Percentiles rank a stretch among this genome's conserved stretches.
Evolutionary conservation across 805 yeast genomes (phyloP).

Genomic region (Metschnikowia shivogae): DNA sequence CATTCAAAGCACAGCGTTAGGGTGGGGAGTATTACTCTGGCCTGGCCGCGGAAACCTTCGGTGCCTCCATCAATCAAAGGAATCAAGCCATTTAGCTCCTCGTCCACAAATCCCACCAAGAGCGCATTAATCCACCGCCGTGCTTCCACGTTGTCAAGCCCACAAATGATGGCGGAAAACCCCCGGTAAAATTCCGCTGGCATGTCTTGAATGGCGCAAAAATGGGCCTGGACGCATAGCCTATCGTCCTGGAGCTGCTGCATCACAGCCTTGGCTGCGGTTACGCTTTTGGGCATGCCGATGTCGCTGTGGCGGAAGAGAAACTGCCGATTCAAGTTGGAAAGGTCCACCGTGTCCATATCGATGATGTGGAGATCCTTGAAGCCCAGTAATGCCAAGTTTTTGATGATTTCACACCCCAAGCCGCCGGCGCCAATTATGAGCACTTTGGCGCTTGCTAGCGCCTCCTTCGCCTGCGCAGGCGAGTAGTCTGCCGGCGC

Average conservation of each 20-base stretch:
- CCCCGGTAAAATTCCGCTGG: conserved; percentile 57
- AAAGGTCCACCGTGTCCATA: conserved; percentile 79
- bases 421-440: conserved; percentile 80
- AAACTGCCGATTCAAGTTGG: conserved; percentile 74
- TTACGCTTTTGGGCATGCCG: conserved; percentile 62
- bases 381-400: conserved; percentile 68
- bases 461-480: conserved; percentile 20
- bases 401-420: conserved; percentile 76
- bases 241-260: conserved; percentile 36
- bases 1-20: conserved; percentile 92
- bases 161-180: conserved; percentile 76
- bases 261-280: conserved; percentile 57
- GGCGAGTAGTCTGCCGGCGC: conserved; percentile 31
- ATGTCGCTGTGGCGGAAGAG: conserved; percentile 58
- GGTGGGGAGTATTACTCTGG: conserved; percentile 81
- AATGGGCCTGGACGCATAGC: conserved; percentile 53
- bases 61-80: conserved; percentile 89
- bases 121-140: conserved; percentile 81
- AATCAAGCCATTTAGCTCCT: conserved; percentile 30
- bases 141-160: conserved; percentile 86
- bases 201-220: conserved; percentile 57
- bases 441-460: conserved; percentile 24
- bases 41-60: conserved; percentile 90
- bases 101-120: conserved; percentile 58
- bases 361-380: conserved; percentile 63